Percentiles rank a stretch among this genome's conserved stretches.
These are phyloP conservation scores for Omphalea diandra DNA, from an alignment of 441 rosid genomes.

Conservation along the genomic window DNA sequence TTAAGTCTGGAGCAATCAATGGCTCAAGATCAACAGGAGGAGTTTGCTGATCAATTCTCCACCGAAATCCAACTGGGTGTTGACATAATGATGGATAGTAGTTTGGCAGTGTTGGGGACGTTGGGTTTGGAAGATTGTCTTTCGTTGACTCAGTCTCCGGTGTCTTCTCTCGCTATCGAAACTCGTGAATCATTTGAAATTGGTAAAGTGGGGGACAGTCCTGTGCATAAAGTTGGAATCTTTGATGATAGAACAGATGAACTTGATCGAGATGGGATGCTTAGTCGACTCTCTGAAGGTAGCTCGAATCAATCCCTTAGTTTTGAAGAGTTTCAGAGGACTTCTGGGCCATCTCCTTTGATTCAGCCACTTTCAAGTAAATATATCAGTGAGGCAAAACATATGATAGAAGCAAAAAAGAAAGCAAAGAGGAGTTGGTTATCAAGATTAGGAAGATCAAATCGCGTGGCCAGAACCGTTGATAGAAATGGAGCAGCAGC, in stretches of 20 bases:
- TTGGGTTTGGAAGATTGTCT: constrained; percentile 23
- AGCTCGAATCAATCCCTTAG: constrained; percentile 37
- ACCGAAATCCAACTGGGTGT: constrained; percentile 17
- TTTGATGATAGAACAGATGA: constrained; percentile 34
- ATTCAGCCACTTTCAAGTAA: constrained; percentile 20
- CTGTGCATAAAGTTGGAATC: constrained; percentile 23
- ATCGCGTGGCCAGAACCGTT: constrained; percentile 31
- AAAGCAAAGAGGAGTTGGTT: constrained; percentile 44
- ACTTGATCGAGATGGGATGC: constrained; percentile 25
- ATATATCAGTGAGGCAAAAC: constrained; percentile 26
- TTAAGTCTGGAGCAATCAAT: constrained; percentile 32
- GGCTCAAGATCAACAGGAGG: constrained; percentile 30
- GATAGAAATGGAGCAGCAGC: constrained; percentile 33
- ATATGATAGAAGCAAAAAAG: constrained; percentile 23
- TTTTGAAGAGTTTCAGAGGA: constrained; percentile 39
- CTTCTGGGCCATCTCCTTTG: constrained; percentile 31
- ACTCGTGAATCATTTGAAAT: constrained; percentile 24
- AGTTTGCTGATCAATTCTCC: constrained; percentile 19
- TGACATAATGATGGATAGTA: constrained; percentile 39
- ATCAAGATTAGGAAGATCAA: constrained; percentile 52
- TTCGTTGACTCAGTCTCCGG: constrained; percentile 20
- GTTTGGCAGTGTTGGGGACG: constrained; percentile 48
- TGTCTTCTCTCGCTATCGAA: constrained; percentile 26
- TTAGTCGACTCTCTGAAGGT: constrained; percentile 23
- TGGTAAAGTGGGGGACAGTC: constrained; percentile 20